Base-by-base conservation (phyloP, 1,284 basidiomycete genomes). In the Austropuccinia psidii region DNA sequence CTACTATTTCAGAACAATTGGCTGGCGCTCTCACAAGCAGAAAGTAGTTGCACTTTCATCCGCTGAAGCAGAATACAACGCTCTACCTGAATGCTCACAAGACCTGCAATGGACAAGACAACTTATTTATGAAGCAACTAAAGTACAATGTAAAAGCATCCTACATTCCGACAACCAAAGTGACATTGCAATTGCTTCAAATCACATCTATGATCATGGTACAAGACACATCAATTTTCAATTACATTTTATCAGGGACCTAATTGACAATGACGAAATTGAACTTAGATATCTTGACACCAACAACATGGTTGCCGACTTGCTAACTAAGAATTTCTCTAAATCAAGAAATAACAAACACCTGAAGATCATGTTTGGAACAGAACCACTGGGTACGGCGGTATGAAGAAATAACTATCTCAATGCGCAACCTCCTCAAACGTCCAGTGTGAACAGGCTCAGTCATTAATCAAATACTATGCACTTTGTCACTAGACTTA, bases 241-340 rank as follows among this genome's bases (percentile, higher is more conserved):
- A 9, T 49, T 45, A 13, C 62, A 65, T 24, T 65, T 47, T 21
- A 47, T 65, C 15, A 15, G 29, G 3, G 58, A 62, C 27, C 54
- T 29, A 8, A 33, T 57, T 29, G 5, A 27, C 29, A 9, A 8
- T 11, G 29, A 21, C 9, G n/a, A 41, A n/a, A 62, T 62, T 39
- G 29, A 21, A 41, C 37, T 62, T 41, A 43, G 35, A 45, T 43
- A 62, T 29, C 3, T 27, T 27, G 21, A 4, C n/a, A 24, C 58
- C 15, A 45, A 37, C 9, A n/a, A 4, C 6, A 7, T 62, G 4
- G 39, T 31, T 21, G 17, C 58, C 58, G 24, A 43, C 19, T 21
- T 62, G 24, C 39, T 62, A 4, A 62, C 58, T 41, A 62, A 62
- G 21, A 62, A 62, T 8, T 41, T 62, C 21, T 43, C 58, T 41